A percentile compares a stretch with the other conserved stretches of the same genome.
These are phyloP conservation scores for Clathrospora elynae DNA, from an alignment of 2,329 filamentous ascomycete genomes.

Conservation along the genomic window DNA sequence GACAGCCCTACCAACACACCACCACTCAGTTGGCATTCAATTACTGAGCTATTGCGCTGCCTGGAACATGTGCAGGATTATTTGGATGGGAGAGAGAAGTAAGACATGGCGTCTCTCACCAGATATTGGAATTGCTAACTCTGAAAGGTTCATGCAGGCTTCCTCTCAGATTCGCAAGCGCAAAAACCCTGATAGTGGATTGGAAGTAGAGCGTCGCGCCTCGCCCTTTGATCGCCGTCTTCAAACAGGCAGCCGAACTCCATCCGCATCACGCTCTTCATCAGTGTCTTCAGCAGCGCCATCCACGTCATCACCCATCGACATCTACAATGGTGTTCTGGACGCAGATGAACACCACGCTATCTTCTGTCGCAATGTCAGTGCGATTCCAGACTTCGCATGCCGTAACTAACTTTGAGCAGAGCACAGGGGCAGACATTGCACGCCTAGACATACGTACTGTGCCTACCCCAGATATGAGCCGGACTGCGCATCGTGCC, in stretches of 20 bases:
- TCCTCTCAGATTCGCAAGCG: conserved; percentile 23
- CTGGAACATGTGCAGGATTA: conserved; percentile 53
- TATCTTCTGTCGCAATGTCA: conserved; percentile 43
- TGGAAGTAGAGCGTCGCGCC: conserved; percentile 21
- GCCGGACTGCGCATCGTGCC: conserved; percentile 30
- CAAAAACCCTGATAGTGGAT: conserved; percentile 29
- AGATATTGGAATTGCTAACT: conserved; percentile 5
- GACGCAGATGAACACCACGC: conserved; percentile 45
- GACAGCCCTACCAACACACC: conserved; percentile 15
- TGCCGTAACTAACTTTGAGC: conserved; percentile 1
- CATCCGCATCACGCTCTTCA: conserved; percentile 30
- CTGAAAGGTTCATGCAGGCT: conserved; percentile 15
- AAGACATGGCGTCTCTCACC: conserved; percentile 2
- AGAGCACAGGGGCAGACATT: conserved; percentile 26
- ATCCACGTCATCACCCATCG: conserved; percentile 6
- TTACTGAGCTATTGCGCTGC: conserved; percentile 48
- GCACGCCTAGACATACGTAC: conserved; percentile 36
- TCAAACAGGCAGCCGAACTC: conserved; percentile 15
- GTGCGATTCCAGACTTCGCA: conserved; percentile 2
- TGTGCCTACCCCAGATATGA: conserved; percentile 48
- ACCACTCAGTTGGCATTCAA: conserved; percentile 52
- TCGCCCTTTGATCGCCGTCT: conserved; percentile 31
- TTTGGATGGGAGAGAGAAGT: conserved; percentile 41
- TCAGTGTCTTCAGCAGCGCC: conserved; percentile 26
- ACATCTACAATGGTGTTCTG: conserved; percentile 52